These are phyloP conservation scores for Talaromyces trachyspermus DNA, from an alignment of 495 filamentous ascomycete species.

Conservation along the genomic window DNA sequence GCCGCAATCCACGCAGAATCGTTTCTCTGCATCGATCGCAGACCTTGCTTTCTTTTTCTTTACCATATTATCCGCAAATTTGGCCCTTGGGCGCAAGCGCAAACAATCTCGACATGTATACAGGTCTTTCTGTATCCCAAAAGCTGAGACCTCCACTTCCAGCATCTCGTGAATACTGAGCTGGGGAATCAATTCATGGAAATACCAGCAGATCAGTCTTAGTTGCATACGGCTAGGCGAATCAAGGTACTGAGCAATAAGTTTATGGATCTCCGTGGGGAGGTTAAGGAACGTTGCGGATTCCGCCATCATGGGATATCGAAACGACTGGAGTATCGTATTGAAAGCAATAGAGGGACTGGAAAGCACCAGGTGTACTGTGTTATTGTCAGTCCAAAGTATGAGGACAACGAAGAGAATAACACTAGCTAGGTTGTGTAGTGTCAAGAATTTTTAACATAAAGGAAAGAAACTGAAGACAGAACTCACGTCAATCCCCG, in stretches of 20 bases:
- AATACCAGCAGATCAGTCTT: slow-evolving; percentile 35
- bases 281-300: slow-evolving; percentile 30
- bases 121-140: slow-evolving; percentile 19
- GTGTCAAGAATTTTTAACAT: background rate
- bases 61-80: slow-evolving; percentile 28
- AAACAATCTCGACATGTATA: slow-evolving; percentile 34
- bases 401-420: background rate
- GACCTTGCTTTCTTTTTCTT: slow-evolving; percentile 16
- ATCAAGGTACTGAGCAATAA: slow-evolving; percentile 47
- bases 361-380: background rate
- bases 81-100: slow-evolving; percentile 19
- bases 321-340: background rate
- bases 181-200: slow-evolving; percentile 18
- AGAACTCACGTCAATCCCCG: background rate
- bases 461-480: background rate
- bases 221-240: slow-evolving; percentile 49
- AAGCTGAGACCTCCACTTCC: slow-evolving; percentile 17
- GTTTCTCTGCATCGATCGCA: slow-evolving; percentile 16
- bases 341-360: background rate
- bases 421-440: background rate
- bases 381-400: background rate
- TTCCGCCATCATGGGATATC: background rate
- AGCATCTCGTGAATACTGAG: slow-evolving; percentile 23
- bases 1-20: slow-evolving; percentile 35
- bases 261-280: slow-evolving; percentile 50